Evolutionary conservation across 805 yeast genomes (phyloP), one percentile per base, ranked within the genome.

Genomic region (Candida xiaguanensis): DNA sequence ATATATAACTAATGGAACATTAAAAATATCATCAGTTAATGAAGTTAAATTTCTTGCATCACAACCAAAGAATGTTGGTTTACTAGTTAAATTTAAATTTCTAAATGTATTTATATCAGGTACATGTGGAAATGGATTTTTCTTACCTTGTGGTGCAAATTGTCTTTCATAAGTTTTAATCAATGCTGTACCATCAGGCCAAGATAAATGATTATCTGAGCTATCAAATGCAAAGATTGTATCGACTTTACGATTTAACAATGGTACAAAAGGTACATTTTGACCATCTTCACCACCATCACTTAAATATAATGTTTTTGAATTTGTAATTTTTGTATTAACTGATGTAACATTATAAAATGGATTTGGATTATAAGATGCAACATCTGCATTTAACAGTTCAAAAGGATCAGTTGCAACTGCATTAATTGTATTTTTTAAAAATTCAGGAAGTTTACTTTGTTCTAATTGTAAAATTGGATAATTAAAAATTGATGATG

Each of bases 31-130:
- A 8, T 39, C 42, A 18, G 47, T 40, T 43, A 82, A 65, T 12
- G 59, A 63, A 6, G 89, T 78, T 54, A 82, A 63, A 53, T 85
- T 83, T 1, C 61, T 48, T 4, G 85, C 72, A 53, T 84, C 74
- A 61, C 96, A 87, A 24, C 96, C 96, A 56, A 88, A 88, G 65
- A 88, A 87, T 1, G 83, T 71, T 36, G 95, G 95, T 44, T 63
- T 73, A 8, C 80, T 67, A 12, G 86, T 81, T 45, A 86, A 67
- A 42, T 83, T 83, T 47, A 65, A 50, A 43, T 73, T 71, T 18
- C 76, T 53, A 58, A 86, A 83, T 0, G 89, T 74, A 31, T 70
- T 61, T 19, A 57, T 63, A 55, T 79, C 90, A 9, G 95, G 95
- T 39, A 87, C 90, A 49, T 83, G 77, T 8, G 95, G 95, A 72